These are phyloP conservation scores for Yamadazyma nakazawae DNA, from an alignment of 805 yeast species.

Conservation along the genomic window DNA sequence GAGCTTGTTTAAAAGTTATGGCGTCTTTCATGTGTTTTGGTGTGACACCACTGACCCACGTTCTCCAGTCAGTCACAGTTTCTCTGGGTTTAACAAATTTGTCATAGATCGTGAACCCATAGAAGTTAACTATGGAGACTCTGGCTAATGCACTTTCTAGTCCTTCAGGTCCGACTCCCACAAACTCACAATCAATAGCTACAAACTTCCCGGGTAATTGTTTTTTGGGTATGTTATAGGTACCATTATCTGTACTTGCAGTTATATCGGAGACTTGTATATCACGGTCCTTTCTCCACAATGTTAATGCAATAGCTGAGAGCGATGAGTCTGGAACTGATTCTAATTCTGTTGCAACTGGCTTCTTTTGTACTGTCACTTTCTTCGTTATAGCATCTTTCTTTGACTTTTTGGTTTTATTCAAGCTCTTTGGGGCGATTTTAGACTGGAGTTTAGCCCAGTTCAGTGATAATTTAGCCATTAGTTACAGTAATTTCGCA, in stretches of 20 bases:
- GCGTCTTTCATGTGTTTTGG: conserved; percentile 71
- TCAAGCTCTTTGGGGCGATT: conserved; percentile 8
- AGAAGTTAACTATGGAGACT: conserved; percentile 81
- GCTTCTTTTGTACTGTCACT: not conserved
- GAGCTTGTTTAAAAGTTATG: conserved; percentile 64
- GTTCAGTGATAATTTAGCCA: conserved; percentile 21
- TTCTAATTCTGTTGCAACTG: not conserved
- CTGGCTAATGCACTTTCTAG: conserved; percentile 71
- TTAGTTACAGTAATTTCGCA: conserved; percentile 2
- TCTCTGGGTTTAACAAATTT: conserved; percentile 72
- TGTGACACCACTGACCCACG: conserved; percentile 85
- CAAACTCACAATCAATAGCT: conserved; percentile 93
- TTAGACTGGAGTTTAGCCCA: conserved; percentile 21
- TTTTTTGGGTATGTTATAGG: conserved; percentile 18
- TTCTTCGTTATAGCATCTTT: not conserved
- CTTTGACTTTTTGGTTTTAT: not conserved
- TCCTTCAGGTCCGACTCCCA: conserved; percentile 82
- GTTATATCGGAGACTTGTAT: not conserved
- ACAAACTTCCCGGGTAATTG: conserved; percentile 64
- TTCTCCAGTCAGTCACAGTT: conserved; percentile 84
- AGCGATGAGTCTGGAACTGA: conserved; percentile 2
- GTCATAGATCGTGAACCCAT: conserved; percentile 71
- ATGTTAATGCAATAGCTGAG: conserved; percentile 18
- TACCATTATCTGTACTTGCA: not conserved
- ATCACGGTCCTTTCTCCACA: conserved; percentile 25